Conservation (phyloP, 192 early-diverging fungal species). For the Podila horticola region DNA sequence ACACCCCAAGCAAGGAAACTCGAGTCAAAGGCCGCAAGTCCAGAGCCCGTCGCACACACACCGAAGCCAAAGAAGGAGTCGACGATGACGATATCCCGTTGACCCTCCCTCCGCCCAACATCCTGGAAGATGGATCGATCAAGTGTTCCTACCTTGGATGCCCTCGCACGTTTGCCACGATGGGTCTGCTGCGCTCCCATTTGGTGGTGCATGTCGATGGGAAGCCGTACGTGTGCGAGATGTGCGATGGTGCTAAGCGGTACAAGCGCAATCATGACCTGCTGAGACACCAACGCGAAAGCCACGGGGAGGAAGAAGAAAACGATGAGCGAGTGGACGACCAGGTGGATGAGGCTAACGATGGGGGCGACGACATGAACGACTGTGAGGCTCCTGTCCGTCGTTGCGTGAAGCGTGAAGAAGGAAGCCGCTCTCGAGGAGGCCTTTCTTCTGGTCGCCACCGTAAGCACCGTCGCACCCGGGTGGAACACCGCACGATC, state of each 20-base stretch:
- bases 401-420: too few species aligned
- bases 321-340: too few species aligned
- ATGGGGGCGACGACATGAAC: too few species aligned
- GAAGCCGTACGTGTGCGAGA: conserved; percentile 34
- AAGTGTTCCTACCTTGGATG: conserved; percentile 8
- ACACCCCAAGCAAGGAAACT: too few species aligned
- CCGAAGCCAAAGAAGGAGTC: too few species aligned
- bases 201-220: conserved; percentile 34
- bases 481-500: neutral
- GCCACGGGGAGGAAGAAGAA: conserved; percentile 15
- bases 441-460: neutral
- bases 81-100: too few species aligned
- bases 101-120: neutral
- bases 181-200: conserved; percentile 39
- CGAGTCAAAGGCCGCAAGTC: too few species aligned
- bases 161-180: conserved; percentile 25
- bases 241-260: conserved; percentile 28
- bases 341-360: too few species aligned
- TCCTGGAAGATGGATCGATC: conserved; percentile 2
- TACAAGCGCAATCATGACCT: conserved; percentile 52
- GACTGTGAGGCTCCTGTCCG: too few species aligned
- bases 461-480: neutral
- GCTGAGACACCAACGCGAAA: conserved; percentile 38
- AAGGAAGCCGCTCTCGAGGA: too few species aligned
- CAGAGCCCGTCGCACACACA: too few species aligned